Base-by-base conservation (phyloP, 805 yeast genomes). In the Martiniozyma abietophila region DNA sequence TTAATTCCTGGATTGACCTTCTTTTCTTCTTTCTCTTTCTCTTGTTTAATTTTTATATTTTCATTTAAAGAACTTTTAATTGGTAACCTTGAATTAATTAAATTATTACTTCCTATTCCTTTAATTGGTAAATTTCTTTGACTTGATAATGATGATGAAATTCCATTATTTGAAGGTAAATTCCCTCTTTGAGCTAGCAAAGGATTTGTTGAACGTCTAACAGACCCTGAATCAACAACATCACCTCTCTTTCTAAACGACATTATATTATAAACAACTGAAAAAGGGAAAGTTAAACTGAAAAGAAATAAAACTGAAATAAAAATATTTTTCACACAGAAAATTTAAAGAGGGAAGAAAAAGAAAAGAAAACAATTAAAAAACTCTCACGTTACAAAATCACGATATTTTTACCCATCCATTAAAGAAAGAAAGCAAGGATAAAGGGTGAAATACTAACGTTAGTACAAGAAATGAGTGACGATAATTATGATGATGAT, bases 211-310 rank as follows among this genome's bases (percentile, higher is more conserved):
- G 25, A 15, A 2, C 32, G 32, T 26, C 44, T 37, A 14, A 40
- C 39, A 6, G 44, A 34, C 2, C 35, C 31, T 20, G 22, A 33
- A 5, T 48, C 48, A 14, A 68, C 54, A 5, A 69, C 64, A 27
- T 74, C 80, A 18, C 74, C 67, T 56, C 80, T 62, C 44, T 65
- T 72, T 46, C 78, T 65, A 44, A 74, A 74, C 1, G 80, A 73
- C 80, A 74, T 74, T 5, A 5, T 32, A 9, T 18, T 6, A n/a
- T n/a, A n/a, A n/a, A n/a, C n/a, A n/a, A n/a, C n/a, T n/a, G n/a
- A 22, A 22, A 22, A 22, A 22, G 10, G 24, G 24, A 22, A 22
- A 22, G n/a, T n/a, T n/a, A n/a, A n/a, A n/a, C n/a, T n/a, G n/a
- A n/a, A n/a, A n/a, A n/a, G n/a, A n/a, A n/a, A n/a, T n/a, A n/a